Evolutionary conservation across 2,329 filamentous ascomycete genomes (phyloP).

Genomic region (Berkeleyomyces basicola): DNA sequence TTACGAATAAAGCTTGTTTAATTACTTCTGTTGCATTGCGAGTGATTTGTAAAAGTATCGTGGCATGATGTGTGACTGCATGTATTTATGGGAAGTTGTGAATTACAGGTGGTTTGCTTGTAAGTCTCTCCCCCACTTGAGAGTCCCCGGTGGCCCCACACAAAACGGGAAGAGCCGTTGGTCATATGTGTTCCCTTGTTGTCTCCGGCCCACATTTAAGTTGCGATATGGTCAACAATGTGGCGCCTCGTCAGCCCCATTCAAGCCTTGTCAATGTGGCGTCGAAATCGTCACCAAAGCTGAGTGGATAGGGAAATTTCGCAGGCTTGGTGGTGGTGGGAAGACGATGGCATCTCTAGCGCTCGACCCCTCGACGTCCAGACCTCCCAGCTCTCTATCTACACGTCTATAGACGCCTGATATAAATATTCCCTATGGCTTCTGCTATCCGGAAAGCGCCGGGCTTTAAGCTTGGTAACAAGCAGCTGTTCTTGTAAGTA

Average conservation of each 20-base stretch:
- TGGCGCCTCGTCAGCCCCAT: not conserved
- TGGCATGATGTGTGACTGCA: not conserved
- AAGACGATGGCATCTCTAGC: too few species aligned
- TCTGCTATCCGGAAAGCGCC: conserved; percentile 26
- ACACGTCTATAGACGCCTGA: not conserved
- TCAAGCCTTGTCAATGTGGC: conserved; percentile 3
- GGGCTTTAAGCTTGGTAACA: conserved; percentile 33
- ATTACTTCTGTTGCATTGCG: not conserved
- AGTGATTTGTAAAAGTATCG: not conserved
- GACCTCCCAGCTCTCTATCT: not conserved
- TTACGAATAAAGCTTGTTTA: conserved; percentile 1
- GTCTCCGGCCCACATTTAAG: not conserved
- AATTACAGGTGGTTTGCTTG: too few species aligned
- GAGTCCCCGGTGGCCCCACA: not conserved
- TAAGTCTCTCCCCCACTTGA: too few species aligned
- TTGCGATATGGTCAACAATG: not conserved
- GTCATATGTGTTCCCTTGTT: not conserved
- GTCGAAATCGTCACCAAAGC: not conserved
- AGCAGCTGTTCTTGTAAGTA: conserved; percentile 39
- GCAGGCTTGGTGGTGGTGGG: not conserved
- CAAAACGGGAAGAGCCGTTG: not conserved
- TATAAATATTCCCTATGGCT: conserved; percentile 22
- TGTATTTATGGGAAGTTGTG: too few species aligned
- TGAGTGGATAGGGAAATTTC: conserved; percentile 5
- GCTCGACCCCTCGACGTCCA: not conserved